Evolutionary conservation across 768 basidiomycete species (phyloP), one percentile per base, ranked within the genome.

Genomic region (Collybia nuda): DNA sequence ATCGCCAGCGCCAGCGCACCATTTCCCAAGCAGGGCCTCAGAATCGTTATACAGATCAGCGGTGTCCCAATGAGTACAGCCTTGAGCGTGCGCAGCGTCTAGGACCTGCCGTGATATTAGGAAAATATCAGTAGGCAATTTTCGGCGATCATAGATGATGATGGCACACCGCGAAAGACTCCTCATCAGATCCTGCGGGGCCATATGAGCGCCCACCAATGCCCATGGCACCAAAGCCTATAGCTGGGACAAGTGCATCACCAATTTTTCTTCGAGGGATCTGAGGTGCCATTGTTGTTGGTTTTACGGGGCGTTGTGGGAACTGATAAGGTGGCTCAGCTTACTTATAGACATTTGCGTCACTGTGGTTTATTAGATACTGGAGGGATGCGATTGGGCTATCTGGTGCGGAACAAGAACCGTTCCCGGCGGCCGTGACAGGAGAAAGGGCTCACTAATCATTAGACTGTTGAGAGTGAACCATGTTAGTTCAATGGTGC

Each of bases 181-280:
- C 81, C 54, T 86, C 81, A 51, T 87, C 84, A 3, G 71, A 51
- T 12, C 66, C 66, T 0, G 62, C 58, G 2, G 60, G 50, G n/a
- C 83, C 82, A 49, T 82, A 83, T 28, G 49, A 59, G 39, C 60
- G 69, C 1, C 65, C 69, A 12, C 76, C 75, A 9, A 85, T 57
- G 5, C 80, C 82, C 84, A 85, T 85, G 6, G 74, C 66, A 5
- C 85, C 85, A 50, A 79, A 84, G 2, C 84, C 84, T 9, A 87
- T 72, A 18, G 76, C 76, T 6, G 75, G 68, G n/a, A 82, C 75
- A 11, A 67, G 49, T 22, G 67, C 61, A 12, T 68, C 60, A 21
- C 79, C 80, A 21, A 86, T 73, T 56, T 71, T 74, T 22, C 72
- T 51, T 15, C n/a, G 17, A 17, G 44, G 22, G 35, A 40, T 44